These are phyloP conservation scores for Theobroma cacao DNA, from an alignment of 345 rosid species.

Conservation along the genomic window DNA sequence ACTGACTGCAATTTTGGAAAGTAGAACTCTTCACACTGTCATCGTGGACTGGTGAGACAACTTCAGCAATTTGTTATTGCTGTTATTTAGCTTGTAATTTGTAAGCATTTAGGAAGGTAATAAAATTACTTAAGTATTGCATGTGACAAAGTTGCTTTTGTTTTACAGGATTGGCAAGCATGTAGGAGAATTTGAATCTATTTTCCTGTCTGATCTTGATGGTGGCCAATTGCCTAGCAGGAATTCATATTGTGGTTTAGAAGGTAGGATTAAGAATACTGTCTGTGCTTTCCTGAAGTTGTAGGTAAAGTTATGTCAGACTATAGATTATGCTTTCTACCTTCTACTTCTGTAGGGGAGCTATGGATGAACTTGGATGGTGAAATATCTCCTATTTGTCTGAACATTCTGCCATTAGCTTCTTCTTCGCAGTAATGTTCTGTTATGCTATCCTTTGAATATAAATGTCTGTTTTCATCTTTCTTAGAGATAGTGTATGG, in stretches of 20 bases:
- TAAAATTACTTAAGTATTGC: constrained; percentile 1
- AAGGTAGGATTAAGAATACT: constrained; percentile 42
- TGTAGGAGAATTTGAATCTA: constrained; percentile 75
- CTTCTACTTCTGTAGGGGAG: constrained; percentile 52
- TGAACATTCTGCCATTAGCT: constrained; percentile 68
- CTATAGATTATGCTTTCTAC: constrained; percentile 12
- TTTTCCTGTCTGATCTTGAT: constrained; percentile 68
- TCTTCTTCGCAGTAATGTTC: constrained; percentile 55
- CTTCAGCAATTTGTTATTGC: constrained; percentile 9
- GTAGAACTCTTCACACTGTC: constrained; percentile 58
- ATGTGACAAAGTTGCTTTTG: constrained; percentile 8
- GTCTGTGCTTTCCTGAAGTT: constrained; percentile 3
- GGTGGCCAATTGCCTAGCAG: constrained; percentile 46
- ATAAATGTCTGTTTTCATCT: constrained; percentile 10
- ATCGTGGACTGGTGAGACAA: constrained; percentile 69
- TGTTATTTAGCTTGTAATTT: constrained; percentile 16
- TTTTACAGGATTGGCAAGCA: constrained; percentile 67
- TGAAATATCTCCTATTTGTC: constrained; percentile 73
- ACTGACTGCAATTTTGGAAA: constrained; percentile 47
- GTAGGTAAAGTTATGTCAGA: not conserved
- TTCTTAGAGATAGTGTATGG: constrained; percentile 7
- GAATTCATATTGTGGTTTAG: constrained; percentile 50
- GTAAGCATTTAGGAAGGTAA: constrained; percentile 11
- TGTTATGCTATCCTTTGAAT: constrained; percentile 14
- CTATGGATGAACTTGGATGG: constrained; percentile 96